phyloP scores from a whole-genome alignment of 164 flowering plant species.

The Chloranthus sessilifolius region DNA sequence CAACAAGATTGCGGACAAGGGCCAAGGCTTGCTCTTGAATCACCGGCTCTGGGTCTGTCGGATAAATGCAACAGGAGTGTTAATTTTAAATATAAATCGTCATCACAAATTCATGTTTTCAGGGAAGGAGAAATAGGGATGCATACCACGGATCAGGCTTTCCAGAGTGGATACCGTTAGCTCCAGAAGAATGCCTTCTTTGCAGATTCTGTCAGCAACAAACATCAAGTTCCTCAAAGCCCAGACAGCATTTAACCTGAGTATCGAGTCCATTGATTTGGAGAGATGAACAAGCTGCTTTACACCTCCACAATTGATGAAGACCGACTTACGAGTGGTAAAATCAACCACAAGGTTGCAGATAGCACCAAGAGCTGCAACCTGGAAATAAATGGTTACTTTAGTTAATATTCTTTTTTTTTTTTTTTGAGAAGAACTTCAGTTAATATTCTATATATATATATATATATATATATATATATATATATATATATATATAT shows the following conservation, averaged over 20 bases:
- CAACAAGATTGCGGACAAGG: slow-evolving; percentile 83
- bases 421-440: too few relatives aligned
- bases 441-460: too few relatives aligned
- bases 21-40: slow-evolving; percentile 94
- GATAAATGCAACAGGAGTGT: slow-evolving; percentile 1
- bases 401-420: not conserved
- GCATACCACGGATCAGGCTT: slow-evolving; percentile 77
- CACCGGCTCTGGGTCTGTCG: slow-evolving; percentile 69
- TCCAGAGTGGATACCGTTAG: slow-evolving; percentile 56
- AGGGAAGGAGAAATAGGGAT: not conserved
- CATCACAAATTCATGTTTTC: not conserved
- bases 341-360: slow-evolving; percentile 82
- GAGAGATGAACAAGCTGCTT: slow-evolving; percentile 69
- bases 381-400: slow-evolving; percentile 33
- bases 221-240: slow-evolving; percentile 85
- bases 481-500: too few relatives aligned
- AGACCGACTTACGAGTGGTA: slow-evolving; percentile 42
- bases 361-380: slow-evolving; percentile 78
- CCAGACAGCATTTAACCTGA: slow-evolving; percentile 68
- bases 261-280: slow-evolving; percentile 70
- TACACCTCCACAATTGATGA: slow-evolving; percentile 65
- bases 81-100: not conserved
- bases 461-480: too few relatives aligned
- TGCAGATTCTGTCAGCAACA: slow-evolving; percentile 53
- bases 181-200: slow-evolving; percentile 55